Conservation (phyloP, 208 protist species). For the Wallacemonas sp. region DNA sequence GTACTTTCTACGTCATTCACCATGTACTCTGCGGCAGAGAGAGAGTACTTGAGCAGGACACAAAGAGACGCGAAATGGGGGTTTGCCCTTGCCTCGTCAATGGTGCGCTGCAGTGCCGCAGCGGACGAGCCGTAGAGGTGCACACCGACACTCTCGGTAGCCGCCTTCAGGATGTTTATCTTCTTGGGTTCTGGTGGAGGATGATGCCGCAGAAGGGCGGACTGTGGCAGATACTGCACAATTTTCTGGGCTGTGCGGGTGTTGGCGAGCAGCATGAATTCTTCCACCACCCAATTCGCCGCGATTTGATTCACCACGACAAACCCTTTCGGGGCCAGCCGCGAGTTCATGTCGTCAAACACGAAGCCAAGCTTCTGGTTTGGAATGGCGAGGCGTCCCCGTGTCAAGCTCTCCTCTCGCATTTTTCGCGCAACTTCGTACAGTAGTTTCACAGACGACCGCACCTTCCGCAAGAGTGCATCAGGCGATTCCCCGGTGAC, state of each 20-base stretch:
- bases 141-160: slow-evolving; percentile 29
- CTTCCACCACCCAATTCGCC: slow-evolving; percentile 91
- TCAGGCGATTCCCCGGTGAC: slow-evolving; percentile 16
- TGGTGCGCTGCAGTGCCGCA: slow-evolving; percentile 47
- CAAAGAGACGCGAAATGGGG: slow-evolving; percentile 51
- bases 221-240: slow-evolving; percentile 77
- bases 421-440: slow-evolving; percentile 64
- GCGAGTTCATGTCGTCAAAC: slow-evolving; percentile 50
- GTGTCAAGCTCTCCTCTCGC: slow-evolving; percentile 40
- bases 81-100: slow-evolving; percentile 30
- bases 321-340: slow-evolving; percentile 51
- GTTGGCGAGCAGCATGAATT: slow-evolving; percentile 94
- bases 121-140: slow-evolving; percentile 36
- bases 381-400: slow-evolving; percentile 61
- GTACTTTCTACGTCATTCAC: slow-evolving; percentile 45
- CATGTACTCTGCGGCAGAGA: slow-evolving; percentile 83
- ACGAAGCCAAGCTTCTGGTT: slow-evolving; percentile 52
- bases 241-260: slow-evolving; percentile 84
- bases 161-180: slow-evolving; percentile 30
- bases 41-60: slow-evolving; percentile 68
- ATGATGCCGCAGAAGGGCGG: slow-evolving; percentile 83
- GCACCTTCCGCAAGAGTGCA: slow-evolving; percentile 32
- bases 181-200: slow-evolving; percentile 45
- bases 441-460: slow-evolving; percentile 45
- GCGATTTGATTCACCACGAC: slow-evolving; percentile 50